Evolutionary conservation across 164 flowering plant genomes (phyloP).

Genomic region (Vitis amurensis): DNA sequence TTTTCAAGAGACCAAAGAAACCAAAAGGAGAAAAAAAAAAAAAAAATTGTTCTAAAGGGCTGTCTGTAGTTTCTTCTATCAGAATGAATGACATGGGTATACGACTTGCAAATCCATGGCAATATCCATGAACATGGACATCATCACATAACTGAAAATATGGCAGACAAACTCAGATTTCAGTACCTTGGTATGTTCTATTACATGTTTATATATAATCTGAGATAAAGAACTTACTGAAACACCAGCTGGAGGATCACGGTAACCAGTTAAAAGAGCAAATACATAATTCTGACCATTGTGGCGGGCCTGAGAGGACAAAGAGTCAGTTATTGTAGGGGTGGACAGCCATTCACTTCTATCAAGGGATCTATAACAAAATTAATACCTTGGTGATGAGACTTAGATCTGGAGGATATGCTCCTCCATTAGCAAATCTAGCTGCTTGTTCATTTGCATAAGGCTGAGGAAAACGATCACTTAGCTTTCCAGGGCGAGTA

Average conservation of each 20-base stretch:
- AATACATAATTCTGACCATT: slow-evolving; percentile 91
- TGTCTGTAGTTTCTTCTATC: too few species aligned
- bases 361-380: not conserved
- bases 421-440: slow-evolving; percentile 89
- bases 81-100: too few species aligned
- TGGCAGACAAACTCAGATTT: too few species aligned
- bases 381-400: slow-evolving; percentile 72
- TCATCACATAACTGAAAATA: too few species aligned
- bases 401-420: slow-evolving; percentile 89
- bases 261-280: slow-evolving; percentile 88
- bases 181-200: too few species aligned
- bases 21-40: too few species aligned
- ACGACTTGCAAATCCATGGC: too few species aligned
- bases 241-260: slow-evolving; percentile 92
- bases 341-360: not conserved
- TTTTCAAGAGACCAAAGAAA: too few species aligned
- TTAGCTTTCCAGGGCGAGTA: slow-evolving; percentile 86
- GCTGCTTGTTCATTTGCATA: slow-evolving; percentile 84
- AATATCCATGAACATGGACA: too few species aligned
- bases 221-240: slow-evolving; percentile 35
- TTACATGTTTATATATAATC: too few species aligned
- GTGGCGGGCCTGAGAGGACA: slow-evolving; percentile 76
- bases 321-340: not conserved
- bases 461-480: slow-evolving; percentile 85
- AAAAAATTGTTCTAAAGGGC: too few species aligned